Evolutionary conservation across 352 stramenopile species (phyloP).

Genomic region (Phytophthora cactorum): DNA sequence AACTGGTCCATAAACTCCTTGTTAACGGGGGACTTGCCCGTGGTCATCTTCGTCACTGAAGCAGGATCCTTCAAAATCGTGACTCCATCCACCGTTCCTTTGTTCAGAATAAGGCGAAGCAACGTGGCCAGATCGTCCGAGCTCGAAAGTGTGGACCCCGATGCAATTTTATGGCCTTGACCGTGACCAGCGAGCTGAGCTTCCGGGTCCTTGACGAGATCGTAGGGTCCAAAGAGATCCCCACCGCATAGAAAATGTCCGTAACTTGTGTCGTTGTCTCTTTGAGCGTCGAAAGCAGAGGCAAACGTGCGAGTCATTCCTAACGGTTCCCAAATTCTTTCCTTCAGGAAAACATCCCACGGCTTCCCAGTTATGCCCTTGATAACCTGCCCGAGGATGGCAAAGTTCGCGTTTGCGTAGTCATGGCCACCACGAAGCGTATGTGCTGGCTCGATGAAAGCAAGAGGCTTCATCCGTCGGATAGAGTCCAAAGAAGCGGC

Average conservation of each 20-base stretch:
- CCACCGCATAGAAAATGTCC: slow-evolving; percentile 63
- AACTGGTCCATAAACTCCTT: slow-evolving; percentile 46
- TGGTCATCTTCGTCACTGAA: slow-evolving; percentile 62
- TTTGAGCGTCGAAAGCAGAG: slow-evolving; percentile 35
- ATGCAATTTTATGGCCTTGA: slow-evolving; percentile 41
- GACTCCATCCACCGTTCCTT: slow-evolving; percentile 59
- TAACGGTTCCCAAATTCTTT: slow-evolving; percentile 59
- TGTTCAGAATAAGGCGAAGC: slow-evolving; percentile 66
- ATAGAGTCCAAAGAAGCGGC: slow-evolving; percentile 43
- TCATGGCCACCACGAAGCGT: slow-evolving; percentile 55
- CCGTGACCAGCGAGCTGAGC: slow-evolving; percentile 37
- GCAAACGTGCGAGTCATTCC: slow-evolving; percentile 65
- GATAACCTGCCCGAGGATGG: slow-evolving; percentile 66
- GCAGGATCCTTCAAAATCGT: slow-evolving; percentile 49
- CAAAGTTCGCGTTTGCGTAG: slow-evolving; percentile 72
- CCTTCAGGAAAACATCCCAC: slow-evolving; percentile 60
- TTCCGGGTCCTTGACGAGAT: slow-evolving; percentile 40
- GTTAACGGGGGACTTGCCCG: slow-evolving; percentile 53
- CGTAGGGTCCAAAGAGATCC: slow-evolving; percentile 50
- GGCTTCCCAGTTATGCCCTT: slow-evolving; percentile 46
- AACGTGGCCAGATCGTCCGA: slow-evolving; percentile 63
- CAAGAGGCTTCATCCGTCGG: slow-evolving; percentile 44
- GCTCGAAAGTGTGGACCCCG: slow-evolving; percentile 56
- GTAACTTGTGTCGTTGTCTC: slow-evolving; percentile 37
- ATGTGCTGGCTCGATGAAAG: slow-evolving; percentile 46